Base-by-base conservation (phyloP, 148 eudicot genomes). In the Arctostaphylos glauca region DNA sequence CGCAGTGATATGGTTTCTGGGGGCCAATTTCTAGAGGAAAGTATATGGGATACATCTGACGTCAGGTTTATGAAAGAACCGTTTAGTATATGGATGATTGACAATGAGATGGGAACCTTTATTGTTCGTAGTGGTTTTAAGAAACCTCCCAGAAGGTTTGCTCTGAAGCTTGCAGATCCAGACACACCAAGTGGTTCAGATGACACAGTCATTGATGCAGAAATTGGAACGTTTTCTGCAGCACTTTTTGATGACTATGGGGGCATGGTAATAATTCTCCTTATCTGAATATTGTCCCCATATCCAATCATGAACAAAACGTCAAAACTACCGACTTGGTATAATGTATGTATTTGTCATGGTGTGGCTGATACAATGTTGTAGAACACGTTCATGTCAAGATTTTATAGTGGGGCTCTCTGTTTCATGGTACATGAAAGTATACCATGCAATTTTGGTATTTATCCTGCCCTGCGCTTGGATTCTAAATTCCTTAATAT, bases 181-280 rank as follows among this genome's bases (percentile, higher is more conserved):
- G 87, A 85, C 82, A 59, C 79, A 47, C 77, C 90, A 74, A 88
- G 88, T 89, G 93, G 97, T 86, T 87, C 92, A 54, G 97, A 93
- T 73, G 94, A 92, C 89, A 94, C 91, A 21, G 89, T 91, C 76
- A 83, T 96, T 84, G 96, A 94, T 84, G 99, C 96, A 60, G 90
- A 93, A 83, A 90, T 96, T 81, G 90, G 90, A 79, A 90, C 99
- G 66, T 96, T 96, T 84, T 96, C 99, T 83, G 98, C 92, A 56
- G 94, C 98, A 75, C 90, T 94, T 84, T 96, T 94, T 86, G 99
- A 96, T 88, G 99, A 96, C 90, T 94, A 90, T 87, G 97, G 99
- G 74, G 99, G 99, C 83, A 80, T 96, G 94, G 99, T 96, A 86
- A 89, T 90, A 70, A 73, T 76, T 76, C 10, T 74, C 19, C 54